Conservation (phyloP, 495 filamentous ascomycete species). For the Lasiosphaeris hirsuta region DNA sequence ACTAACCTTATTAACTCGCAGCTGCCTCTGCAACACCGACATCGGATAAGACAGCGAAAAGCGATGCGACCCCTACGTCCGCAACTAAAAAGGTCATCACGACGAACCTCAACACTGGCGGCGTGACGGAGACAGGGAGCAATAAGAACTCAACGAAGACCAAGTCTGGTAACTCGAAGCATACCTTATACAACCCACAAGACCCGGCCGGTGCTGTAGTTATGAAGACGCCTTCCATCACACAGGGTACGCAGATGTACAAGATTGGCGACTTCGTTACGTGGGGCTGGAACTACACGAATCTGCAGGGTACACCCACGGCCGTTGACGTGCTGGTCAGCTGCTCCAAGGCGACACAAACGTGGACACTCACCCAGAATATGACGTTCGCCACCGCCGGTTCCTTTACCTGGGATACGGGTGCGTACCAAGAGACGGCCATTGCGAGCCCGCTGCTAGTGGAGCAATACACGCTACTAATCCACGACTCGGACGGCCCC, state of each 20-base stretch:
- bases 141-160: conserved; percentile 23
- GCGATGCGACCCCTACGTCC: not conserved
- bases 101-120: conserved; percentile 37
- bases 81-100: conserved; percentile 7
- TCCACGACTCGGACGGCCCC: conserved; percentile 68
- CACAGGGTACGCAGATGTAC: conserved; percentile 67
- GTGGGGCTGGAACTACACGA: conserved; percentile 95
- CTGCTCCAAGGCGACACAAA: conserved; percentile 53
- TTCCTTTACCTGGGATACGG: conserved; percentile 73
- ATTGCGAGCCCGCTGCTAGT: conserved; percentile 59
- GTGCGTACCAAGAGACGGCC: conserved; percentile 58
- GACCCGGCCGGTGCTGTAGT: conserved; percentile 68
- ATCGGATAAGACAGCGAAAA: conserved; percentile 3
- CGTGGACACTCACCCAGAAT: conserved; percentile 52
- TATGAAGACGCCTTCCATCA: conserved; percentile 71
- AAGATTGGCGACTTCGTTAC: conserved; percentile 84
- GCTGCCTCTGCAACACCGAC: not conserved
- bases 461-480: conserved; percentile 78
- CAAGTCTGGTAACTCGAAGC: conserved; percentile 35
- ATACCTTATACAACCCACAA: conserved; percentile 54
- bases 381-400: conserved; percentile 47
- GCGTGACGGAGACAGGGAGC: conserved; percentile 14
- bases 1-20: too few relatives aligned
- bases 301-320: conserved; percentile 69
- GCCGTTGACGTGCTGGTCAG: conserved; percentile 78